These are phyloP conservation scores for Paraphoma sp. DNA, from an alignment of 2,329 filamentous ascomycete genomes.

Conservation along the genomic window DNA sequence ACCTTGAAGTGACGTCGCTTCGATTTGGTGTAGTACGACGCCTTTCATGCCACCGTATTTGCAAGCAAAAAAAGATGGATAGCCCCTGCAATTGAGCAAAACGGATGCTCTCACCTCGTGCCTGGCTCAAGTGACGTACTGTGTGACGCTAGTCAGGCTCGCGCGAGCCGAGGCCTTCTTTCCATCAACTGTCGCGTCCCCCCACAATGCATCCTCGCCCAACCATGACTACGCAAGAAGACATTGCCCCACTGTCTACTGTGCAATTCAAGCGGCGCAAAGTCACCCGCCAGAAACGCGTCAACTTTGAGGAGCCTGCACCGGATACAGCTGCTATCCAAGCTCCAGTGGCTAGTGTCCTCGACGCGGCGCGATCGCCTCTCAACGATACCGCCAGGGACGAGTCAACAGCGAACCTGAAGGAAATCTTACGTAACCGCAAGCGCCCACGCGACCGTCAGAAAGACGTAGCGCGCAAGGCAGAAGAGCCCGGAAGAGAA, in stretches of 20 bases:
- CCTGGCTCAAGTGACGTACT: no score
- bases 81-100: no score
- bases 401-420: constrained; percentile 30
- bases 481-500: constrained; percentile 21
- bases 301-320: constrained; percentile 20
- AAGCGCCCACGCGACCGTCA: constrained; percentile 36
- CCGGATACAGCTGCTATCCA: background rate
- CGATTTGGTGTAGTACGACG: no score
- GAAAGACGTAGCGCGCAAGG: constrained; percentile 24
- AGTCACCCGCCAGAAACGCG: constrained; percentile 30
- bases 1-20: background rate
- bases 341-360: constrained; percentile 12
- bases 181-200: background rate
- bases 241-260: constrained; percentile 16
- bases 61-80: no score
- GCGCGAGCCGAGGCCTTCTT: constrained; percentile 5
- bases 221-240: constrained; percentile 24
- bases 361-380: constrained; percentile 12
- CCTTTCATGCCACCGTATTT: no score
- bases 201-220: constrained; percentile 2
- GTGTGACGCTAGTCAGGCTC: background rate
- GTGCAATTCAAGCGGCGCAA: constrained; percentile 45
- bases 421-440: constrained; percentile 40
- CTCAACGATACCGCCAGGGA: constrained; percentile 18
- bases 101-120: no score